phyloP scores from a whole-genome alignment of 2,329 filamentous ascomycete genomes.

The Ceratocystis smalleyi region DNA sequence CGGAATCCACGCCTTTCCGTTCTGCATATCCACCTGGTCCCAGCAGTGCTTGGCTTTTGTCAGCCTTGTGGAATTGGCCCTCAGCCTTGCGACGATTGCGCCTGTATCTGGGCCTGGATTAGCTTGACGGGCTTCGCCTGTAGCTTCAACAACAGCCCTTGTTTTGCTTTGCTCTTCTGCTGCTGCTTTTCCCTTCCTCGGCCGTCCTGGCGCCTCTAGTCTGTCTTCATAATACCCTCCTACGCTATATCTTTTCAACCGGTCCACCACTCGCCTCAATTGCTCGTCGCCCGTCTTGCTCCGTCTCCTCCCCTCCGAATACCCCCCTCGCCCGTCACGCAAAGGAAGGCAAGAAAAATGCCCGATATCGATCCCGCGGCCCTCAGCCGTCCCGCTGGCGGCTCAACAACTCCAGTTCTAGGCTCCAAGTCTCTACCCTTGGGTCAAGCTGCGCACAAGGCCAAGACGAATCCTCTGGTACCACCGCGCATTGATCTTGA shows the following conservation, averaged over 20 bases:
- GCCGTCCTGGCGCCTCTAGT: too few species aligned
- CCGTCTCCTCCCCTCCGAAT: conserved; percentile 16
- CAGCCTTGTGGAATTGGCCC: conserved; percentile 7
- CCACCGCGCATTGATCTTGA: conserved; percentile 53
- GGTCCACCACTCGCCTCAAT: not conserved
- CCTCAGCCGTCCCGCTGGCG: conserved; percentile 44
- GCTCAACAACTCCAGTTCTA: conserved; percentile 23
- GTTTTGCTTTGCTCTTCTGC: not conserved
- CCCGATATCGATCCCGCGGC: conserved; percentile 57
- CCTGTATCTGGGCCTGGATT: not conserved
- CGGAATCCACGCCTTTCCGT: not conserved
- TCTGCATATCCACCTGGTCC: not conserved
- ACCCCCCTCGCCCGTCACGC: too few species aligned
- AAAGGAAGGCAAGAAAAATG: too few species aligned
- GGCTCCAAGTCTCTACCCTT: conserved; percentile 34
- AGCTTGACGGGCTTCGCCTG: not conserved
- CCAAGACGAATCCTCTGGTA: conserved; percentile 47
- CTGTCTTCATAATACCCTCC: too few species aligned
- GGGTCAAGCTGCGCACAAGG: conserved; percentile 29
- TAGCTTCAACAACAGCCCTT: not conserved
- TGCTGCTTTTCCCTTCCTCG: conserved; percentile 11
- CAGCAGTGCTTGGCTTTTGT: not conserved
- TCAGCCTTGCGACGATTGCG: conserved; percentile 12
- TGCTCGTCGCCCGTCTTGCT: conserved; percentile 12
- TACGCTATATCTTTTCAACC: too few species aligned